phyloP scores from a whole-genome alignment of 805 yeast genomes.

The Teunomyces cretensis region DNA sequence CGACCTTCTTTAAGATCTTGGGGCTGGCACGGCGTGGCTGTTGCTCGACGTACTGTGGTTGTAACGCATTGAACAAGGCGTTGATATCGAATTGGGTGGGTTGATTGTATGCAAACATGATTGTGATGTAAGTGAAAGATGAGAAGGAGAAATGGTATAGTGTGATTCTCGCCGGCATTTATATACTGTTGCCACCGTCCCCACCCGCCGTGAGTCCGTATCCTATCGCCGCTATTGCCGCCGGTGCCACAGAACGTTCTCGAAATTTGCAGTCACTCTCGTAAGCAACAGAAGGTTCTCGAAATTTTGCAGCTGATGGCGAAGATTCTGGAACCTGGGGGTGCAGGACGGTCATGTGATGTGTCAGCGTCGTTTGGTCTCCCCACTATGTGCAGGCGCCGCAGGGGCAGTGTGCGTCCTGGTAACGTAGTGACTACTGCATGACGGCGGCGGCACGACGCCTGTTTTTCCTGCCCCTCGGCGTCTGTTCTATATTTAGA shows the following conservation, averaged over 20 bases:
- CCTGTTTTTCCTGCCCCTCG: too few species aligned
- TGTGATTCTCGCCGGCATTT: not conserved
- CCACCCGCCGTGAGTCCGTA: too few species aligned
- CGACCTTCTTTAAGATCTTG: conserved; percentile 35
- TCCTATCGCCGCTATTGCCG: not conserved
- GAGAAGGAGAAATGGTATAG: too few species aligned
- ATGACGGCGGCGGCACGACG: too few species aligned
- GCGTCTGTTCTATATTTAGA: too few species aligned
- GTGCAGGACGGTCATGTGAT: not conserved
- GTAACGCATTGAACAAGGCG: conserved; percentile 28
- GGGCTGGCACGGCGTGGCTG: conserved; percentile 15
- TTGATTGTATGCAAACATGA: conserved; percentile 7
- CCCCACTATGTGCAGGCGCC: not conserved
- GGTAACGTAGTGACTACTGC: too few species aligned
- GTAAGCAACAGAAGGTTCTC: conserved; percentile 3
- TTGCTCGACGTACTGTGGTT: conserved; percentile 1
- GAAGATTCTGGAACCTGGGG: not conserved
- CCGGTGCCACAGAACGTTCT: conserved; percentile 1
- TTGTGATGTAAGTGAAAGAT: not conserved
- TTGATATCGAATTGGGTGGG: conserved; percentile 10
- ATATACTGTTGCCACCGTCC: not conserved
- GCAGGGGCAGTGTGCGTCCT: too few species aligned
- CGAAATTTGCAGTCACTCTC: conserved; percentile 5
- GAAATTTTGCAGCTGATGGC: conserved; percentile 3
- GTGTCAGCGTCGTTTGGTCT: not conserved